Base-by-base conservation (phyloP, 2,329 filamentous ascomycete species). In the Periconia macrospinosa region DNA sequence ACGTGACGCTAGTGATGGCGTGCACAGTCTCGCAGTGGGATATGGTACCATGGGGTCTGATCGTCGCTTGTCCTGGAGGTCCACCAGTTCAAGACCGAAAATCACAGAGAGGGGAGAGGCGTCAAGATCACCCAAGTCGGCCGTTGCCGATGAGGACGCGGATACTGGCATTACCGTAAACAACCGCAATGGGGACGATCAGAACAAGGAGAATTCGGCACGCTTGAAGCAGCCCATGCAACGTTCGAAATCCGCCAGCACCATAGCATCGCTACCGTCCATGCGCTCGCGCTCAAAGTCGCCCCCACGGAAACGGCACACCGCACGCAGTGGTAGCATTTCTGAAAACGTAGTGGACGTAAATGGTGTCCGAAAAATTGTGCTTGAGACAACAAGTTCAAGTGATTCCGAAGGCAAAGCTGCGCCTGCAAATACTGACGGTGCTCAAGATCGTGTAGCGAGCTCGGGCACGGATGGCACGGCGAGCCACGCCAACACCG, bases 331-430 rank as follows among this genome's bases (percentile, higher is more conserved):
- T 61, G 89, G 90, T 27, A 90, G 87, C 68, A 91, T 92, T 62
- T 91, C 89, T 0, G 89, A 92, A 72, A 90, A 89, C 56, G 78
- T 90, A n/a, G 78, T 92, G 52, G 87, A 92, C 65, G 79, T 87
- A 2, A 85, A 87, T 51, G 90, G 90, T 2, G 82, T 92, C 49
- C 84, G 85, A 58, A 93, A 93, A 74, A 84, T 91, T 43, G 84
- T 93, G 1, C 78, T 93, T 23, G 87, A 91, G 66, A 86, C 86
- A 2, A 88, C 81, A 23, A 86, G 82, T 60, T 82, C 80, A 17
- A 81, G 76, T 59, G 80, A 81, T 42, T 67, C 65, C 2, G 67
- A 73, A 10, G 65, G 63, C 48, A 68, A 67, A 49, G 49, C 54
- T 20, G 35, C 46, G 5, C 41, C 40, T 37, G 57, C 48, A 30